Evolutionary conservation across 2,329 filamentous ascomycete species (phyloP).

Genomic region (Acephala macrosclerotiorum): DNA sequence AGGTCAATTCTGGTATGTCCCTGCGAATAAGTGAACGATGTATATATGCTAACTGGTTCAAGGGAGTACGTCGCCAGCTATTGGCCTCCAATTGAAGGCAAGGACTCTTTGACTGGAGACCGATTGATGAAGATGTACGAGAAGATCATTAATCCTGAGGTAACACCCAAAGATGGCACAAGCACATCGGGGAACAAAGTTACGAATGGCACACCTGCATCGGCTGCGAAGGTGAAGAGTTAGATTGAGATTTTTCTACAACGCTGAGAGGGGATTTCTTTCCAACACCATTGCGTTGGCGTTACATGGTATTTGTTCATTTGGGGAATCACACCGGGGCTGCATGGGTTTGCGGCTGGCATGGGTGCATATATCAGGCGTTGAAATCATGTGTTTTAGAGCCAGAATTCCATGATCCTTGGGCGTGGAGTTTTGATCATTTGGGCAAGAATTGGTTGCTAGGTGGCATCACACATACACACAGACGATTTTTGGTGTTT

Average conservation of each 20-base stretch:
- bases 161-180: conserved; percentile 23
- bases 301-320: conserved; percentile 18
- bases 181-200: conserved; percentile 19
- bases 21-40: background rate
- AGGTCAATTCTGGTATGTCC: conserved; percentile 43
- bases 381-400: conserved; percentile 21
- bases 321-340: conserved; percentile 16
- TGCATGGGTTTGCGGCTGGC: conserved; percentile 23
- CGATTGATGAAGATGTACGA: conserved; percentile 42
- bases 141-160: conserved; percentile 36
- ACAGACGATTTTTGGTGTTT: background rate
- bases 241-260: conserved; percentile 1
- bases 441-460: conserved; percentile 3
- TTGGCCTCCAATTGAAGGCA: conserved; percentile 43
- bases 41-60: conserved; percentile 21
- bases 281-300: conserved; percentile 27
- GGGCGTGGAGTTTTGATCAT: conserved; percentile 17
- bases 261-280: conserved; percentile 2
- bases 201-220: conserved; percentile 26
- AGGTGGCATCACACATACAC: background rate
- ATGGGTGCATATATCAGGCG: conserved; percentile 28
- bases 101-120: conserved; percentile 28
- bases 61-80: conserved; percentile 45
- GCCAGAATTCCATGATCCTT: conserved; percentile 9
- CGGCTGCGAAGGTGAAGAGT: conserved; percentile 14